phyloP scores from a whole-genome alignment of 2,329 filamentous ascomycete genomes.

The Arachnomyces sp. region DNA sequence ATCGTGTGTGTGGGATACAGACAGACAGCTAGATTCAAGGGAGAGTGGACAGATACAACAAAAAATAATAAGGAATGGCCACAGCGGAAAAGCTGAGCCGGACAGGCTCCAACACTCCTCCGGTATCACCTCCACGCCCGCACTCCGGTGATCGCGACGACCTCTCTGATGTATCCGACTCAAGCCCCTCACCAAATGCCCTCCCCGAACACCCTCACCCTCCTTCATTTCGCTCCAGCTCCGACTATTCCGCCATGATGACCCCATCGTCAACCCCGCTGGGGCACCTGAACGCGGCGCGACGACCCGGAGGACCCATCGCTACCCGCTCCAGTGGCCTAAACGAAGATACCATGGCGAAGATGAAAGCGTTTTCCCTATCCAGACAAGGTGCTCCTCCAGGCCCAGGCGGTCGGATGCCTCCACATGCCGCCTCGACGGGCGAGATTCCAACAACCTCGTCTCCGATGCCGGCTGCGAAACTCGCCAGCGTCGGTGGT shows the following conservation, averaged over 20 bases:
- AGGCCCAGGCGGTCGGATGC: constrained; percentile 19
- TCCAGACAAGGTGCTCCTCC: constrained; percentile 54
- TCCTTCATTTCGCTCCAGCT: constrained; percentile 20
- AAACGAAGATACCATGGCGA: constrained; percentile 58
- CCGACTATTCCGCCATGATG: constrained; percentile 43
- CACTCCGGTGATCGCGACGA: constrained; percentile 2
- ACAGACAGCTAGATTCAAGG: too few relatives aligned
- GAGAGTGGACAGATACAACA: too few relatives aligned
- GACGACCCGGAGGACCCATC: constrained; percentile 39
- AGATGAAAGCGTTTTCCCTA: constrained; percentile 63
- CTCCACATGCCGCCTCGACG: constrained; percentile 26
- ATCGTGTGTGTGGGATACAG: too few relatives aligned
- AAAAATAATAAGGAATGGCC: too few relatives aligned
- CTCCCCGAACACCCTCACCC: constrained; percentile 13
- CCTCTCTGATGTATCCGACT: constrained; percentile 36
- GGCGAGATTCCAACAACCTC: constrained; percentile 22
- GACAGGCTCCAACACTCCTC: too few relatives aligned
- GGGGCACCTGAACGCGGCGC: constrained; percentile 64
- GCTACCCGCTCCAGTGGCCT: constrained; percentile 42
- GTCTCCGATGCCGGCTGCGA: constrained; percentile 4
- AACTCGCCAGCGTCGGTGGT: background rate
- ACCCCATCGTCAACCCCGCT: constrained; percentile 76
- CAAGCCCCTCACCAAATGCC: constrained; percentile 46
- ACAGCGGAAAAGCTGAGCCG: too few relatives aligned
- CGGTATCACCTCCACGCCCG: background rate